Base-by-base conservation (phyloP, 768 basidiomycete species). In the Calocera viscosa region DNA sequence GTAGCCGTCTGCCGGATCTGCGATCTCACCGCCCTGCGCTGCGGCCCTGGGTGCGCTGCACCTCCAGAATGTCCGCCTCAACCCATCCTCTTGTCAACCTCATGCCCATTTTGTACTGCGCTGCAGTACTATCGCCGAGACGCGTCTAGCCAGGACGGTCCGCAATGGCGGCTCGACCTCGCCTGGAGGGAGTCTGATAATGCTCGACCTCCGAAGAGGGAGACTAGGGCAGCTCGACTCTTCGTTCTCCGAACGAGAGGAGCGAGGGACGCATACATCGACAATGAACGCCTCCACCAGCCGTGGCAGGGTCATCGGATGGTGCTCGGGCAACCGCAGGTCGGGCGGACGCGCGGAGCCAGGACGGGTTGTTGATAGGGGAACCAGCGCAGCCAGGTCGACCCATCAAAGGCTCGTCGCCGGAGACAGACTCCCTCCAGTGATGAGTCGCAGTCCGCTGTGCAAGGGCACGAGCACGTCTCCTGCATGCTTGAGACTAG, bases 121-220 rank as follows among this genome's bases (percentile, higher is more conserved):
- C 14, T 60, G 53, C 53, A 60, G 53, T 32, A 60, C 30, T 5
- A 2, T 60, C 53, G 53, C 53, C 53, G 30, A 60, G 30, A 60
- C 53, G 22, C 53, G 53, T 60, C 53, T 26, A 26, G 30, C 30
- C 53, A 60, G 53, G 53, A 60, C 53, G 53, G 53, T 60, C 30
- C 30, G 16, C 30, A 32, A 28, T 32, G 53, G 53, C 53, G 53
- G 53, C 53, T 60, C 53, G 30, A 60, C 53, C 53, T 60, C 53
- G 11, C 2, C 14, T 5, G 8, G 53, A 60, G 53, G 53, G 53
- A 60, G 53, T 28, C 53, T 60, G 14, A 32, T 32, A 30, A 19
- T 17, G 53, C 53, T 60, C 53, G 53, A 60, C 53, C 53, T 60
- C 53, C 53, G 53, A 60, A 30, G 53, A 60, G 53, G 53, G 53